Percentiles rank a stretch among this genome's conserved stretches.
phyloP scores from a whole-genome alignment of 2,329 filamentous ascomycete species.

The Blumeriella jaapii region DNA sequence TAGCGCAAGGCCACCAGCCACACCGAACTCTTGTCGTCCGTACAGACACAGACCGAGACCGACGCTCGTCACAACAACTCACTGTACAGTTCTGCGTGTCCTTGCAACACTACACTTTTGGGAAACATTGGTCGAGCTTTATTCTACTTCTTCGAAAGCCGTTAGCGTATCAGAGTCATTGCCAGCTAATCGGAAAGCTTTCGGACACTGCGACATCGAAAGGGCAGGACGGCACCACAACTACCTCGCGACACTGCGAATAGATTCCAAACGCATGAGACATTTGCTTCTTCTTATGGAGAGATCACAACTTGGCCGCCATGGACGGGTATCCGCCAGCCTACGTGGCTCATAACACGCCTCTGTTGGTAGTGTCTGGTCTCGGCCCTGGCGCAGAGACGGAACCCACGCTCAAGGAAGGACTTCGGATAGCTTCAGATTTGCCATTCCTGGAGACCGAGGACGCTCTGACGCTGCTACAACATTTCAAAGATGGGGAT shows the following conservation, averaged over 20 bases:
- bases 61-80: no score
- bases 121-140: not conserved
- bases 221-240: not conserved
- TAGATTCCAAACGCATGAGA: not conserved
- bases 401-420: conserved; percentile 21
- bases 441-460: conserved; percentile 53
- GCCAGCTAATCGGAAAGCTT: not conserved
- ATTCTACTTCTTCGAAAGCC: not conserved
- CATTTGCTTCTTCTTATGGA: conserved; percentile 20
- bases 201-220: not conserved
- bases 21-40: no score
- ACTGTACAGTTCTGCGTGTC: no score
- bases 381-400: conserved; percentile 40
- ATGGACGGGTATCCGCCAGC: conserved; percentile 75
- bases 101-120: not conserved
- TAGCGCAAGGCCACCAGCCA: no score
- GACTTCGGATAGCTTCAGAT: conserved; percentile 52
- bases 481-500: conserved; percentile 56
- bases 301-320: conserved; percentile 12
- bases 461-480: conserved; percentile 52
- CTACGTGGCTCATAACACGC: conserved; percentile 80
- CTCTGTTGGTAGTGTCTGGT: conserved; percentile 72
- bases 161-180: not conserved
- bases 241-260: no score
- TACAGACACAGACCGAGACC: no score